These are phyloP conservation scores for Cryptococcus sp. DNA, from an alignment of 1,284 basidiomycete species.

Conservation along the genomic window DNA sequence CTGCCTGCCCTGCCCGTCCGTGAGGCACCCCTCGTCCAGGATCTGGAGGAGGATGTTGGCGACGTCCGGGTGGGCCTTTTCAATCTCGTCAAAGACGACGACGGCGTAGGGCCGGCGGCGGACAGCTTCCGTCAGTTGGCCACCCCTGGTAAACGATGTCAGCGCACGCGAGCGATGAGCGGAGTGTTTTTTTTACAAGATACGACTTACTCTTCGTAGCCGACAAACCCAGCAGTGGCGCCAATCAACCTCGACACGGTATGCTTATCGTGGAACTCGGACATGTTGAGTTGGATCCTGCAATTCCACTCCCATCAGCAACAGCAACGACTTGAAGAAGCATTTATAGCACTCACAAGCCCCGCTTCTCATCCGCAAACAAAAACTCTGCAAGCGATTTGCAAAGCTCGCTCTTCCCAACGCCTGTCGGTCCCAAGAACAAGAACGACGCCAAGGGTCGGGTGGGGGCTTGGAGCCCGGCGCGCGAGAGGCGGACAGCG, in stretches of 20 bases:
- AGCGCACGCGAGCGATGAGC: slow-evolving; percentile 24
- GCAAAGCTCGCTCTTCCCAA: slow-evolving; percentile 75
- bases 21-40: slow-evolving; percentile 84
- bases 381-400: slow-evolving; percentile 82
- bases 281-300: slow-evolving; percentile 88
- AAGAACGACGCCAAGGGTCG: slow-evolving; percentile 88
- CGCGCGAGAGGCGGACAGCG: slow-evolving; percentile 83
- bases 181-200: too few species aligned
- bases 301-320: not conserved
- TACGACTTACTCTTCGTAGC: slow-evolving; percentile 82
- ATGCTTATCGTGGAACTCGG: slow-evolving; percentile 86
- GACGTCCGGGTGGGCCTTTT: slow-evolving; percentile 88
- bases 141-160: slow-evolving; percentile 44
- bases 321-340: not conserved
- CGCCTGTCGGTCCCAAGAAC: slow-evolving; percentile 77
- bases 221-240: slow-evolving; percentile 88
- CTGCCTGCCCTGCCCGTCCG: slow-evolving; percentile 57
- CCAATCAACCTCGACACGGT: slow-evolving; percentile 86
- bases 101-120: slow-evolving; percentile 61
- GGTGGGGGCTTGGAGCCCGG: slow-evolving; percentile 80
- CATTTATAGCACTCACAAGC: slow-evolving; percentile 64
- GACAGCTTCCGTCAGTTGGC: slow-evolving; percentile 83
- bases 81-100: slow-evolving; percentile 68
- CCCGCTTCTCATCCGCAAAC: slow-evolving; percentile 80
- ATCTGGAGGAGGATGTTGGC: slow-evolving; percentile 89